Evolutionary conservation across 371 early-diverging fungal genomes (phyloP), one percentile per base, ranked within the genome.

Genomic region (Mortierella sp.): DNA sequence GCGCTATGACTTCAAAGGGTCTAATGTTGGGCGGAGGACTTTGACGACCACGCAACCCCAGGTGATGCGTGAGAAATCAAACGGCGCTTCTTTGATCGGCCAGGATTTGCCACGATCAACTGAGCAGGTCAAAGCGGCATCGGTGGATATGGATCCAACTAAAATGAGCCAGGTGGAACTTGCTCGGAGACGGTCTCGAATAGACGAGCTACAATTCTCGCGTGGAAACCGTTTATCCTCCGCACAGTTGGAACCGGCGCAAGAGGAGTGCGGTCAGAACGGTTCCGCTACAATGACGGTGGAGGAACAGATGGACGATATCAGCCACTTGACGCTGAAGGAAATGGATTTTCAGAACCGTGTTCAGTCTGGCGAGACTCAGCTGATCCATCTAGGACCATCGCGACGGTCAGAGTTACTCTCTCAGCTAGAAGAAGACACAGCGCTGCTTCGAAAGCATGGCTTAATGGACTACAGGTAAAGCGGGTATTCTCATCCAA

Each of bases 401-500:
- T 53, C 58, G 17, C 64, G 56, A 28, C 79, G 81, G 39, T 42
- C 48, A 7, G 64, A 79, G 48, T 19, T 86, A 14, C 50, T 86
- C 23, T 27, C 72, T 0, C 85, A 85, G 56, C 51, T 87, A 30
- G 73, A 81, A 43, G 59, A 69, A 7, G 88, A 87, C 57, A 68
- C 83, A 11, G 70, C 60, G 15, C 47, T 87, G 59, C 67, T 87
- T 31, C 78, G 81, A 34, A 69, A 72, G 44, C 78, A 80, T 61
- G 82, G 70, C 37, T 85, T 87, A 32, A 87, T 87, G 88, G 88
- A 87, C 52, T 87, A 87, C 68, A 85, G 83, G 82, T 80, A 60
- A 58, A 6, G 11, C 23, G 17, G 14, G 12, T 23, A n/a, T 7
- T 0, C 28, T 3, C 9, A 27, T 4, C 44, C 6, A 17, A 27